A percentile compares a stretch with the other conserved stretches of the same genome.
phyloP scores from a whole-genome alignment of 352 stramenopile species.

The Pythium phragmitis region DNA sequence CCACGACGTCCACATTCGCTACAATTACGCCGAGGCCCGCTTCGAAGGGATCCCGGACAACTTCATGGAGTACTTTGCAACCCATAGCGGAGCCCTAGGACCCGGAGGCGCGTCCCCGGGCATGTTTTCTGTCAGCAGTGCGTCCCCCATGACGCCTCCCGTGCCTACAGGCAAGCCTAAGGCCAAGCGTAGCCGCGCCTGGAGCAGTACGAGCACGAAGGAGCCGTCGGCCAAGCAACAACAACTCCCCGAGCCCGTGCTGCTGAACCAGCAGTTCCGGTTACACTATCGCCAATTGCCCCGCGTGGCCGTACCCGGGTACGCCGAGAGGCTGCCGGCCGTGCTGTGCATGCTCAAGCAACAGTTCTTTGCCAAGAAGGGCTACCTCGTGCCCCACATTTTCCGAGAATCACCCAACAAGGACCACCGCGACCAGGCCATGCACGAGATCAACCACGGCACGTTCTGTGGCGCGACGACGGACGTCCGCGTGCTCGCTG shows the following conservation, averaged over 20 bases:
- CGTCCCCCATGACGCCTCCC: conserved; percentile 34
- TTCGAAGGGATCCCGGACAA: conserved; percentile 85
- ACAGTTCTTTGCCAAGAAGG: conserved; percentile 69
- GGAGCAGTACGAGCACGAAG: conserved; percentile 29
- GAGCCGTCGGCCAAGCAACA: conserved; percentile 14
- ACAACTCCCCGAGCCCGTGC: conserved; percentile 37
- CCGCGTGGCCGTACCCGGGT: conserved; percentile 53
- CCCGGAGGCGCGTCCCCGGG: neutral
- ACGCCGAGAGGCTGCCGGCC: conserved; percentile 77
- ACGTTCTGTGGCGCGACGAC: conserved; percentile 57
- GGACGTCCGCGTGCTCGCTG: conserved; percentile 83
- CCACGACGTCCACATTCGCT: conserved; percentile 85
- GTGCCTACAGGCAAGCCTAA: conserved; percentile 20
- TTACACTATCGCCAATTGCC: conserved; percentile 76
- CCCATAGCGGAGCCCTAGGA: conserved; percentile 10
- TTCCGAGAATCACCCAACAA: conserved; percentile 89
- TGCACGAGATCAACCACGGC: conserved; percentile 82
- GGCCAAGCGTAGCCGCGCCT: conserved; percentile 30
- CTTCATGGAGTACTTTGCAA: conserved; percentile 69
- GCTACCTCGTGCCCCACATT: conserved; percentile 72
- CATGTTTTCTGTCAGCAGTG: conserved; percentile 4
- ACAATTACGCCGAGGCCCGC: conserved; percentile 84
- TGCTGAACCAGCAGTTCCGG: conserved; percentile 87
- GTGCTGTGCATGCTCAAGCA: conserved; percentile 88
- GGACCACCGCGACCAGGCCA: conserved; percentile 77